Conservation (phyloP, 2,329 filamentous ascomycete species). For the Chlorencoelia australis region DNA sequence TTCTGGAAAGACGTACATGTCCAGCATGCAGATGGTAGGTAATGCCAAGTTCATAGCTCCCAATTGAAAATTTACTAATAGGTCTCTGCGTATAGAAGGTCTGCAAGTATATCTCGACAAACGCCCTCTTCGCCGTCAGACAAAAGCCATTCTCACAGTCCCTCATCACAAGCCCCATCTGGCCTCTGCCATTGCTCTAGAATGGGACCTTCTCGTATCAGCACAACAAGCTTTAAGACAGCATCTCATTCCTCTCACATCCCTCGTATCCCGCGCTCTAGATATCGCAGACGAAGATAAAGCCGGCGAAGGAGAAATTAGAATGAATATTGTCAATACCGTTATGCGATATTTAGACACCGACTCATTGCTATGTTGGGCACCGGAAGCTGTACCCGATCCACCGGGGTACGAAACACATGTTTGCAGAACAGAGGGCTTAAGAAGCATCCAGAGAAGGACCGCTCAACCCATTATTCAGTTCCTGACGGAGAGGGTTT, state of each 20-base stretch:
- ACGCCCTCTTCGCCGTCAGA: slow-evolving; percentile 69
- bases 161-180: slow-evolving; percentile 70
- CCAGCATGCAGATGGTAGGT: slow-evolving; percentile 51
- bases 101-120: slow-evolving; percentile 62
- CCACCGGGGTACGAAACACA: slow-evolving; percentile 36
- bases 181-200: slow-evolving; percentile 74
- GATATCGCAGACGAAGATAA: slow-evolving; percentile 66
- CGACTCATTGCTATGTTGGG: slow-evolving; percentile 90
- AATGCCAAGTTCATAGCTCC: not conserved
- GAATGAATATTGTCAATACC: slow-evolving; percentile 53
- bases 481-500: slow-evolving; percentile 62
- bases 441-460: slow-evolving; percentile 64
- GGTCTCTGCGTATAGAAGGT: slow-evolving; percentile 16
- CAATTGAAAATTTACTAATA: slow-evolving; percentile 3
- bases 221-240: slow-evolving; percentile 75
- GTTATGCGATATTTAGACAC: slow-evolving; percentile 83
- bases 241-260: slow-evolving; percentile 85
- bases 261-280: slow-evolving; percentile 69
- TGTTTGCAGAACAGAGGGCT: slow-evolving; percentile 38
- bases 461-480: slow-evolving; percentile 61
- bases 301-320: slow-evolving; percentile 37
- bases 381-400: slow-evolving; percentile 42
- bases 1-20: slow-evolving; percentile 86
- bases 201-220: slow-evolving; percentile 82
- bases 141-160: slow-evolving; percentile 61